Evolutionary conservation across 2,329 filamentous ascomycete species (phyloP).

Genomic region (Ascochyta rabiei): DNA sequence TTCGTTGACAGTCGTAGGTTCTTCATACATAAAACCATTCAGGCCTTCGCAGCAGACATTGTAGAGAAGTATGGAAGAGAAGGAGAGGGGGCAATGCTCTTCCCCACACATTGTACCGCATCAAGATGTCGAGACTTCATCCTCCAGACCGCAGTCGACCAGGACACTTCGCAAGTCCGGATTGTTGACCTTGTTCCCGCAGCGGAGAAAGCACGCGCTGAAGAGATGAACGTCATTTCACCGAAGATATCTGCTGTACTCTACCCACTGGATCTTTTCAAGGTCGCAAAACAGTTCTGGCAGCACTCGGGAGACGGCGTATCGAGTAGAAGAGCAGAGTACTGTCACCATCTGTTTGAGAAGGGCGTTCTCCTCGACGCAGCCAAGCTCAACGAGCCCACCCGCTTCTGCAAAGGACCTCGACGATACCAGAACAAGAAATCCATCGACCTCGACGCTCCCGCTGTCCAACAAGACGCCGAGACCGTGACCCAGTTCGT

Average conservation of each 20-base stretch:
- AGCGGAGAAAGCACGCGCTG: constrained; percentile 58
- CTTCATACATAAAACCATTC: constrained; percentile 86
- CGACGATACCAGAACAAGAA: constrained; percentile 75
- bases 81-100: constrained; percentile 77
- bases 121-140: constrained; percentile 77
- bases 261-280: constrained; percentile 69
- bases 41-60: constrained; percentile 73
- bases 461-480: constrained; percentile 22
- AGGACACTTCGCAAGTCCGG: constrained; percentile 57
- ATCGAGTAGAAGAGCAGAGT: constrained; percentile 89
- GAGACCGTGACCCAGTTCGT: constrained; percentile 69
- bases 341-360: constrained; percentile 76
- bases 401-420: constrained; percentile 69
- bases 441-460: constrained; percentile 54
- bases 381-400: constrained; percentile 42
- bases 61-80: constrained; percentile 66
- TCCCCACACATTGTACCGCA: constrained; percentile 75
- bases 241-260: constrained; percentile 64
- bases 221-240: constrained; percentile 52
- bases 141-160: constrained; percentile 60
- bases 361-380: constrained; percentile 69
- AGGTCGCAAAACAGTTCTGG: constrained; percentile 92
- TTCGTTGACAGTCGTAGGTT: constrained; percentile 63
- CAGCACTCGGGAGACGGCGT: constrained; percentile 94
- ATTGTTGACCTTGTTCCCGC: constrained; percentile 70